phyloP scores from a whole-genome alignment of 306 rosid genomes.

The Corylus americana region DNA sequence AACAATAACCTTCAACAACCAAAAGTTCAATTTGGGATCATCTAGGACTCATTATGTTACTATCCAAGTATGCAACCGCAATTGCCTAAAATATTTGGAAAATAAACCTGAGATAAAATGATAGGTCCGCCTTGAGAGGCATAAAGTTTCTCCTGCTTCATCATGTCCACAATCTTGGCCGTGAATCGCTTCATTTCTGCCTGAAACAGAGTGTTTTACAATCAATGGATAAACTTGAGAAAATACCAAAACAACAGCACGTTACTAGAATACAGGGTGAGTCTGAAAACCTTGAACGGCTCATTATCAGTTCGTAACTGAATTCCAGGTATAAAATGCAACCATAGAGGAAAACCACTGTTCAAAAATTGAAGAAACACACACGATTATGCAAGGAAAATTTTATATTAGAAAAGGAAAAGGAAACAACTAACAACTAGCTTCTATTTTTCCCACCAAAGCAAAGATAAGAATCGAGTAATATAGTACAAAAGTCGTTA shows the following conservation, averaged over 20 bases:
- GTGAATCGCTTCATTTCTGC: conserved; percentile 87
- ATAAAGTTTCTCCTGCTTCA: conserved; percentile 83
- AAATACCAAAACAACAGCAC: conserved; percentile 1
- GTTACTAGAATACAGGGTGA: conserved; percentile 6
- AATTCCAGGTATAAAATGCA: conserved; percentile 80
- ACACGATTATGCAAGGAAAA: not conserved
- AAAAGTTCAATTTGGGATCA: not conserved
- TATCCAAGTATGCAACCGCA: conserved; percentile 2
- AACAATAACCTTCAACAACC: conserved; percentile 1
- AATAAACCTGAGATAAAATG: conserved; percentile 85
- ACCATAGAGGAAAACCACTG: conserved; percentile 95
- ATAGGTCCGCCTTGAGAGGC: conserved; percentile 96
- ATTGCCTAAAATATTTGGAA: not conserved
- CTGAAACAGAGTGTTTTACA: conserved; percentile 43
- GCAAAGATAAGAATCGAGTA: not conserved
- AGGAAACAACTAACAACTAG: not conserved
- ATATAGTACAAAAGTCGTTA: conserved; percentile 18
- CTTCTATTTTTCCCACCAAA: not conserved
- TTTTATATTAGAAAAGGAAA: not conserved
- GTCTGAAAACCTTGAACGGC: conserved; percentile 62
- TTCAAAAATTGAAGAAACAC: conserved; percentile 19
- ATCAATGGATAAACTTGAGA: not conserved
- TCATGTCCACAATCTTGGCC: conserved; percentile 73
- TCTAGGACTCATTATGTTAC: not conserved
- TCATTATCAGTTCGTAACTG: conserved; percentile 77